Percentiles rank a stretch among this genome's conserved stretches.
phyloP scores from a whole-genome alignment of 2,329 filamentous ascomycete species.

The Arthrobotrys musiformis region DNA sequence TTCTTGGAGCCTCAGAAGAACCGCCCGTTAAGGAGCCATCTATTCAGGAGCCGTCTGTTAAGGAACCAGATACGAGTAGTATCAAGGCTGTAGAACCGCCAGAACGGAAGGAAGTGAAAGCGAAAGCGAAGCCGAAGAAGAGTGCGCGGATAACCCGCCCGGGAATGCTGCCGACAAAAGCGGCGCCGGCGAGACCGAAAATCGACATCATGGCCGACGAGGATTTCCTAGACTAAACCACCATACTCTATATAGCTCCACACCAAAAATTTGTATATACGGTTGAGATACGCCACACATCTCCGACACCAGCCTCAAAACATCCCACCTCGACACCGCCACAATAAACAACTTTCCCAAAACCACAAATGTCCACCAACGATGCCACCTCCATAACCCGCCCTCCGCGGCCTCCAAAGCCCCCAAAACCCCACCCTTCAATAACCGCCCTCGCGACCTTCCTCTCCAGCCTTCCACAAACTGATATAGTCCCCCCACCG shows the following conservation, averaged over 20 bases:
- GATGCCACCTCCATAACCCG: neutral
- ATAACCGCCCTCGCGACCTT: constrained; percentile 22
- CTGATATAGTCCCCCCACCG: neutral
- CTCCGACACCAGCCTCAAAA: neutral
- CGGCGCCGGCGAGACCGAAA: constrained; percentile 39
- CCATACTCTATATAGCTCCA: neutral
- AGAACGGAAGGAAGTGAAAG: neutral
- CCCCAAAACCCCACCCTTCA: constrained; percentile 28
- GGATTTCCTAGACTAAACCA: constrained; percentile 28
- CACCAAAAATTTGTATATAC: neutral
- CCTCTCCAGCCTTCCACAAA: constrained; percentile 22
- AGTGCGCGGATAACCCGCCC: neutral
- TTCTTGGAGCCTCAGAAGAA: constrained; percentile 32
- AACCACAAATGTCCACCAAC: neutral
- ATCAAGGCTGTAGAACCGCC: neutral
- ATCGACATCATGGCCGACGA: constrained; percentile 55
- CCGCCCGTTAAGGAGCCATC: neutral
- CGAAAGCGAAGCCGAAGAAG: constrained; percentile 17
- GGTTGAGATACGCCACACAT: neutral
- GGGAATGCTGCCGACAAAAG: constrained; percentile 26
- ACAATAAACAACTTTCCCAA: constrained; percentile 8
- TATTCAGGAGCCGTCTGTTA: neutral
- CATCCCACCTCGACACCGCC: neutral
- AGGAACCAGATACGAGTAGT: neutral
- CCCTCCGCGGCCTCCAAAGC: neutral